Evolutionary conservation across 306 rosid species (phyloP).

Genomic region (Rosa lucieae): DNA sequence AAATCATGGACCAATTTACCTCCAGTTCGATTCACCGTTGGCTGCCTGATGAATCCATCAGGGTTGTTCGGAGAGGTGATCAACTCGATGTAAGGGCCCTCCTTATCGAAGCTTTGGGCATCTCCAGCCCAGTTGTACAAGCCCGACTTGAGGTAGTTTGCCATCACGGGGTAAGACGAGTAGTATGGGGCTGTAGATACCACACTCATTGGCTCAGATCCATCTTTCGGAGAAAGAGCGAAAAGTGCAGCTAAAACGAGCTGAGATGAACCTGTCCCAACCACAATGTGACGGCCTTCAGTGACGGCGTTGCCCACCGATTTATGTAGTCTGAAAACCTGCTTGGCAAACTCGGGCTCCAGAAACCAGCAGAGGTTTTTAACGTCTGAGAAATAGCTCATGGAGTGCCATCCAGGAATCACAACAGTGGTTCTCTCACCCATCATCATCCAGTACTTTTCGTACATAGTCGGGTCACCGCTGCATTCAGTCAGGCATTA

Average conservation of each 20-base stretch:
- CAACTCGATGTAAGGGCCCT: conserved; percentile 73
- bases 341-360: conserved; percentile 60
- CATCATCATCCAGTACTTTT: conserved; percentile 59
- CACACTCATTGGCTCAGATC: conserved; percentile 55
- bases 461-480: conserved; percentile 86
- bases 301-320: conserved; percentile 81
- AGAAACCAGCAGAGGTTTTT: conserved; percentile 74
- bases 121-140: conserved; percentile 89
- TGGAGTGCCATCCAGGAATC: conserved; percentile 76
- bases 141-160: conserved; percentile 72
- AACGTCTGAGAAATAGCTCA: conserved; percentile 71
- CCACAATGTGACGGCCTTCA: conserved; percentile 63
- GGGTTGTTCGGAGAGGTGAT: conserved; percentile 95
- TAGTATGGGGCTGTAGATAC: conserved; percentile 76
- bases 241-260: conserved; percentile 71
- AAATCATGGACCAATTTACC: conserved; percentile 71
- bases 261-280: conserved; percentile 96
- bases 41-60: conserved; percentile 55
- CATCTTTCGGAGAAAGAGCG: conserved; percentile 62
- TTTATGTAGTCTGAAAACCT: conserved; percentile 63
- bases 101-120: conserved; percentile 43
- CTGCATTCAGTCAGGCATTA: conserved; percentile 37
- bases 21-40: conserved; percentile 52
- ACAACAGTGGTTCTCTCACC: conserved; percentile 57
- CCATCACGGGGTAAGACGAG: conserved; percentile 77